Percentiles rank a stretch among this genome's conserved stretches.
Evolutionary conservation across 2,329 filamentous ascomycete species (phyloP).

Genomic region (Delphinella strobiligena): DNA sequence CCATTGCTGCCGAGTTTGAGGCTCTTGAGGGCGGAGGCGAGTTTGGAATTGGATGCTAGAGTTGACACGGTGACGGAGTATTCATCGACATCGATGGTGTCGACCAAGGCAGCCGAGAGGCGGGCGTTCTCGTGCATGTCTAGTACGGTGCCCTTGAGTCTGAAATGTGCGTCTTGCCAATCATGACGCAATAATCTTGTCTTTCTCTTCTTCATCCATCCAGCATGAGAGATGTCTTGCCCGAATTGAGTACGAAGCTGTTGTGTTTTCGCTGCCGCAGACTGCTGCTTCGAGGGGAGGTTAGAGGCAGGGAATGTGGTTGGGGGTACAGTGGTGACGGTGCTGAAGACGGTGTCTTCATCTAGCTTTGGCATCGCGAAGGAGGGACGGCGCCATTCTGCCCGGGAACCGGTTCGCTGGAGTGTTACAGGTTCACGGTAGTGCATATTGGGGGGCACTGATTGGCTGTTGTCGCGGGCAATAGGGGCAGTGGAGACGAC

Average conservation of each 20-base stretch:
- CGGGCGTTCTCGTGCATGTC: conserved; percentile 54
- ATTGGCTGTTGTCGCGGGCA: conserved; percentile 70
- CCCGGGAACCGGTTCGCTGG: conserved; percentile 24
- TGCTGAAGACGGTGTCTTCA: conserved; percentile 44
- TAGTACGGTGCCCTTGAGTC: conserved; percentile 50
- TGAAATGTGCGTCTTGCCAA: conserved; percentile 88
- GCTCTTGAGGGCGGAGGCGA: conserved; percentile 77
- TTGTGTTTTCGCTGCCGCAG: conserved; percentile 5
- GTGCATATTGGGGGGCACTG: conserved; percentile 87
- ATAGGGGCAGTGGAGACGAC: conserved; percentile 63
- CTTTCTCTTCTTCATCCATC: conserved; percentile 90
- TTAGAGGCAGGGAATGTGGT: conserved; percentile 18
- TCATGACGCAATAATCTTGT: conserved; percentile 81
- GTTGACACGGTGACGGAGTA: conserved; percentile 79
- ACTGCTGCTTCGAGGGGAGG: conserved; percentile 9
- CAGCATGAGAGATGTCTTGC: conserved; percentile 45
- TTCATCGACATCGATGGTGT: conserved; percentile 79
- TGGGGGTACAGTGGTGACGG: conserved; percentile 16
- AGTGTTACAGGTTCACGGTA: conserved; percentile 41
- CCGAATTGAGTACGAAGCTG: conserved; percentile 18
- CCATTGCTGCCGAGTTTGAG: conserved; percentile 50
- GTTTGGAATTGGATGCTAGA: conserved; percentile 62
- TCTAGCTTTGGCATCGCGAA: conserved; percentile 59
- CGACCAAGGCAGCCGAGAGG: conserved; percentile 51
- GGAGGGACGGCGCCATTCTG: conserved; percentile 47